Evolutionary conservation across 768 basidiomycete species (phyloP).

Genomic region (Termitomyces sp.): DNA sequence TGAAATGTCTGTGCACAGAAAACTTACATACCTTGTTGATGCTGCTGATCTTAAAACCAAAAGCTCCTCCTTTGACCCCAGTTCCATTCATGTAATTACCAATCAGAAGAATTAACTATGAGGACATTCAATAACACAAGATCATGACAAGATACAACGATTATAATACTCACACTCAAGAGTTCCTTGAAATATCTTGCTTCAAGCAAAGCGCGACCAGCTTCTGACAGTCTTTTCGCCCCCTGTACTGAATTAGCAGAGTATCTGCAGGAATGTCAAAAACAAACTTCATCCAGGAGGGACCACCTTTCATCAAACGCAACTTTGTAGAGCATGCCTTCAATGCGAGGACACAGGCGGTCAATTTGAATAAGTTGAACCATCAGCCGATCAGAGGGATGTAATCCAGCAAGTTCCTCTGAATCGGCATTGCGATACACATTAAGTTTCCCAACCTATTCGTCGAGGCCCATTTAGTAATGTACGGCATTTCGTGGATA

Average conservation of each 20-base stretch:
- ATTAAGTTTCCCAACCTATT: conserved; percentile 81
- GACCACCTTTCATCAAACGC: conserved; percentile 83
- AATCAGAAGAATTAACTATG: conserved; percentile 84
- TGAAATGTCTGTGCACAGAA: background rate
- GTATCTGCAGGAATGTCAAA: background rate
- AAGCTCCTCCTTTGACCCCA: conserved; percentile 93
- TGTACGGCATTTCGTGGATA: background rate
- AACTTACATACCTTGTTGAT: conserved; percentile 84
- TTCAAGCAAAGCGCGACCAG: conserved; percentile 70
- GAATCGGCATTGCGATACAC: conserved; percentile 83
- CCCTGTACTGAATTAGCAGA: conserved; percentile 41
- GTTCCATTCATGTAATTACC: conserved; percentile 99
- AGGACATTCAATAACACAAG: background rate
- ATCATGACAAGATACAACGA: background rate
- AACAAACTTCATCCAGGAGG: conserved; percentile 72
- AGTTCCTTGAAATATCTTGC: conserved; percentile 90
- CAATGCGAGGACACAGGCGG: conserved; percentile 78
- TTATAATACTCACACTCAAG: conserved; percentile 56
- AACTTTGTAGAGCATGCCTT: conserved; percentile 93
- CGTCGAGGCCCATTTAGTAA: background rate
- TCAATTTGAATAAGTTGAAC: conserved; percentile 95
- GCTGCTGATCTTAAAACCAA: conserved; percentile 94
- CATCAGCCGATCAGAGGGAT: conserved; percentile 94
- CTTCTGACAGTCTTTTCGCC: conserved; percentile 74
- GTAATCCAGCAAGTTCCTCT: conserved; percentile 83